Base-by-base conservation (phyloP, 306 rosid genomes). In the Rosa chinensis region DNA sequence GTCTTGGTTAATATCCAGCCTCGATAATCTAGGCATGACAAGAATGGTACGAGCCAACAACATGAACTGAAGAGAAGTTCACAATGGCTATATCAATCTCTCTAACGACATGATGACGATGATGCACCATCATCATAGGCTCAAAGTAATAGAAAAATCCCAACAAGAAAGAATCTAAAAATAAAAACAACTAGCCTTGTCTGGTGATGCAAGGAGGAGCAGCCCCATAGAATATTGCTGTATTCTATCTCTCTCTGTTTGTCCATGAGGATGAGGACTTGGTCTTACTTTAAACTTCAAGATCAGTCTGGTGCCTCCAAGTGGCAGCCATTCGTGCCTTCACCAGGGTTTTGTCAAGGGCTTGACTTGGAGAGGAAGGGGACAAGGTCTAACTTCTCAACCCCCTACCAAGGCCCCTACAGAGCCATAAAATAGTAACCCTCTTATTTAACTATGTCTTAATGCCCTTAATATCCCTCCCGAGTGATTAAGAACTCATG, bases 301-400 rank as follows among this genome's bases (percentile, higher is more conserved):
- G 63, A 67, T 83, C 72, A 73, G 70, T 88, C 73, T 77, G 78
- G 87, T 55, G 89, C 82, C 87, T 93, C 96, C 98, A 93, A 21
- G 82, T 93, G 97, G 98, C 94, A 83, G 21, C 62, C 40, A 14
- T 72, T 78, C 76, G 53, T 73, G 89, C 87, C 52, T 75, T 81
- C 72, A 75, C 25, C 59, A 77, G 80, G 68, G 66, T 62, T 44
- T 23, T 44, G 78, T 89, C 90, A 72, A 84, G 61, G 79, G 79
- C 70, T 86, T 86, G 96, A 89, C 90, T 72, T 62, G 10, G 76
- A 42, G 75, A 78, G 64, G 43, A 77, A 73, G 42, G 49, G 72
- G 84, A 83, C 79, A 83, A 81, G 39, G 68, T 77, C 37, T 32
- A 32, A 32, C 37, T 32, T 32, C 37, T 32, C 37, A 32, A 32